phyloP scores from a whole-genome alignment of 371 early-diverging fungal species.

The Lichtheimia ornata region DNA sequence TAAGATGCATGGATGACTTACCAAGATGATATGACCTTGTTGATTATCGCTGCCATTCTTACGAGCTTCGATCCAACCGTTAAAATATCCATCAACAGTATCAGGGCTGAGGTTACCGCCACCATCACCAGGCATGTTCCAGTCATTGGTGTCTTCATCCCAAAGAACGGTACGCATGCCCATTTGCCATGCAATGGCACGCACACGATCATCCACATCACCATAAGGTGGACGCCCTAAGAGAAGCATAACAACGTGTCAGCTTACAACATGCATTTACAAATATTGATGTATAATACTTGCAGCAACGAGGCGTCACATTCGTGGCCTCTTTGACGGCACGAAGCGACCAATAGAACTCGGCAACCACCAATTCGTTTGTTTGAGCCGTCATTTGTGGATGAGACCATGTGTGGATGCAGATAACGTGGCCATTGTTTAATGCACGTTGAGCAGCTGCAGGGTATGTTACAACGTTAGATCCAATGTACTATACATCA shows the following conservation, averaged over 20 bases:
- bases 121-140: slow-evolving; percentile 48
- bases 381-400: slow-evolving; percentile 55
- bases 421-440: slow-evolving; percentile 50
- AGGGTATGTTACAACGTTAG: slow-evolving; percentile 47
- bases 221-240: slow-evolving; percentile 45
- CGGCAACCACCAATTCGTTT: slow-evolving; percentile 57
- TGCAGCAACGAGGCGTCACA: slow-evolving; percentile 53
- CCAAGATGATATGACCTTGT: slow-evolving; percentile 49
- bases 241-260: no score
- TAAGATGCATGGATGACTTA: slow-evolving; percentile 1
- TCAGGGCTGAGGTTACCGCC: slow-evolving; percentile 37
- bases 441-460: slow-evolving; percentile 49
- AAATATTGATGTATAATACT: slow-evolving; percentile 34
- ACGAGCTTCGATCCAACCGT: slow-evolving; percentile 38
- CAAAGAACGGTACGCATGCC: slow-evolving; percentile 47
- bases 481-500: slow-evolving; percentile 41
- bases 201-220: slow-evolving; percentile 58
- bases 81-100: slow-evolving; percentile 41
- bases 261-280: no score
- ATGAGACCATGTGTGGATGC: slow-evolving; percentile 65
- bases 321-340: slow-evolving; percentile 58
- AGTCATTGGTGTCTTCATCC: slow-evolving; percentile 51
- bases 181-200: slow-evolving; percentile 57
- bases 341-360: slow-evolving; percentile 54
- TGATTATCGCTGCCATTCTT: slow-evolving; percentile 30